Evolutionary conservation across 768 basidiomycete species (phyloP), one percentile per base, ranked within the genome.

Genomic region (Hygrophorus russula): DNA sequence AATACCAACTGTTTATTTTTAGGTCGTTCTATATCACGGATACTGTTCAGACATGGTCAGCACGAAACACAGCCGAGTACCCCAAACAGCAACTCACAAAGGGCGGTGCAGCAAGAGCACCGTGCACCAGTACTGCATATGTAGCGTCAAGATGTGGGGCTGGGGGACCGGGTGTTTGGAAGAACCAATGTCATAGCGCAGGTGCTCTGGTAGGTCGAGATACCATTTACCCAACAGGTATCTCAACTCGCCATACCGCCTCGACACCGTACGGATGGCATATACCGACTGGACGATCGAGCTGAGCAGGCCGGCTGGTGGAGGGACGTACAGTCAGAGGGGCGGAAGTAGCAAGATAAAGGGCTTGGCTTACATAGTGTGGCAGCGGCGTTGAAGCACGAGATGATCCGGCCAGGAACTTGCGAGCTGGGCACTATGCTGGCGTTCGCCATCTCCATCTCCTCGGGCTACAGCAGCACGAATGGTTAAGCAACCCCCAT

Each of bases 61-160:
- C 45, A 3, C 42, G 47, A 42, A 39, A 20, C 7, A 45, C 24
- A 41, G 30, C 14, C 37, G 11, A 2, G 17, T 19, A 37, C 40
- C 45, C 17, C 41, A 36, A 32, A 29, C 38, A 33, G 40, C 45
- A 17, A 66, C 82, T 63, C 57, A 86, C 83, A 87, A 87, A 9
- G 85, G 85, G 13, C 85, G 74, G 57, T 88, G 84, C 39, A 88
- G 60, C 20, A 89, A 55, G 27, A 89, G 56, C 17, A 80, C 76
- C 9, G 82, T 74, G 54, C 82, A 84, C 86, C 86, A 89, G 54
- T 87, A 88, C 53, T 85, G 81, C 83, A 88, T 82, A 54, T 88
- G 85, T 39, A 89, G 62, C 32, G 80, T 82, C 44, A 88, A 61
- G 18, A 84, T 61, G 50, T 84, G 78, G 3, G 84, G 82, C 1